Percentiles rank a stretch among this genome's conserved stretches.
Evolutionary conservation across 2,329 filamentous ascomycete genomes (phyloP).

Genomic region (Tolypocladium guangdongense): DNA sequence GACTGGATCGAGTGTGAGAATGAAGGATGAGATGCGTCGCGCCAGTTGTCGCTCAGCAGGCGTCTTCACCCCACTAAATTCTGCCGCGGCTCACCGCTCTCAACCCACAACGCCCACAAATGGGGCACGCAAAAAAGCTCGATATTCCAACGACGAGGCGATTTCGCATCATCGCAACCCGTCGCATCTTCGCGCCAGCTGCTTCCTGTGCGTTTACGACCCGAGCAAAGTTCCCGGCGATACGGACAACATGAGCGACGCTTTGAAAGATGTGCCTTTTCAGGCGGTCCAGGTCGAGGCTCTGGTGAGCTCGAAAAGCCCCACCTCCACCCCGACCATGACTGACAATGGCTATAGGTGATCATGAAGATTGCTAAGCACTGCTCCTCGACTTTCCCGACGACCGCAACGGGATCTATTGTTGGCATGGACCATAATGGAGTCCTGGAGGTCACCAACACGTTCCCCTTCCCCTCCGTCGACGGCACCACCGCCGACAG

Average conservation of each 20-base stretch:
- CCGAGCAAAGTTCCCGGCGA: not conserved
- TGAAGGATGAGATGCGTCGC: not conserved
- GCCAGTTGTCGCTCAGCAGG: not conserved
- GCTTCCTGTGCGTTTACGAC: slow-evolving; percentile 4
- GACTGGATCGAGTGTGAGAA: not conserved
- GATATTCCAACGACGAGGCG: slow-evolving; percentile 26
- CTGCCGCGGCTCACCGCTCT: slow-evolving; percentile 27
- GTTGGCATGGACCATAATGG: slow-evolving; percentile 85
- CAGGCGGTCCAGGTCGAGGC: slow-evolving; percentile 90
- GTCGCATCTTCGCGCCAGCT: slow-evolving; percentile 14
- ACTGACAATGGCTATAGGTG: slow-evolving; percentile 43
- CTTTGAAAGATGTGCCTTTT: slow-evolving; percentile 57
- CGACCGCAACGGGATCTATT: slow-evolving; percentile 77
- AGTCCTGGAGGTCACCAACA: slow-evolving; percentile 83
- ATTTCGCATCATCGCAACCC: slow-evolving; percentile 6
- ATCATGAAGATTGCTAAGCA: slow-evolving; percentile 99
- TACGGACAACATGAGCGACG: slow-evolving; percentile 44
- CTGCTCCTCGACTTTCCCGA: slow-evolving; percentile 78
- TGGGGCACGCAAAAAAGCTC: slow-evolving; percentile 28
- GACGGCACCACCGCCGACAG: slow-evolving; percentile 58
- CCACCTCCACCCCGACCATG: slow-evolving; percentile 19
- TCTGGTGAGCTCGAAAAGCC: slow-evolving; percentile 52
- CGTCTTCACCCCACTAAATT: slow-evolving; percentile 11
- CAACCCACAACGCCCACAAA: slow-evolving; percentile 35
- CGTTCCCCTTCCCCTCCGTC: slow-evolving; percentile 82